Conservation (phyloP, 768 basidiomycete genomes). For the Neoboletus magnificus region DNA sequence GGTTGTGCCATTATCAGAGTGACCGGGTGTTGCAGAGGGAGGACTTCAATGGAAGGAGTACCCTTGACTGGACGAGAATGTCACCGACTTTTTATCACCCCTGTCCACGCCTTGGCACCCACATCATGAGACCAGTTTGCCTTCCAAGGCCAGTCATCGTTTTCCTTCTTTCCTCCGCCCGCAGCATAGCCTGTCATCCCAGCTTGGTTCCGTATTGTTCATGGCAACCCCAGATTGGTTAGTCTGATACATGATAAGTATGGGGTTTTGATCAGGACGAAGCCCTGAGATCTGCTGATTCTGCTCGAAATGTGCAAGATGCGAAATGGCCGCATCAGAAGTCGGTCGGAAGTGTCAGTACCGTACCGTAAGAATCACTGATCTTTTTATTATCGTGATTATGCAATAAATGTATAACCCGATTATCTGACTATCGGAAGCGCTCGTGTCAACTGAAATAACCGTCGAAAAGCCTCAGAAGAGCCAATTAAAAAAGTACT, state of each 20-base stretch:
- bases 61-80: not conserved
- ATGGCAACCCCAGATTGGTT: not conserved
- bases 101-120: not conserved
- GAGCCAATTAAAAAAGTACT: too few species aligned
- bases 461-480: too few species aligned
- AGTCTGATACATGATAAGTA: not conserved
- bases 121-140: not conserved
- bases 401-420: not conserved
- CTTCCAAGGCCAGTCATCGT: too few species aligned
- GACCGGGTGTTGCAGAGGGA: not conserved
- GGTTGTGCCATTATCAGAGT: slow-evolving; percentile 8
- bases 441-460: not conserved
- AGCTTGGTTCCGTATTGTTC: not conserved
- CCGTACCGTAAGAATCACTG: too few species aligned
- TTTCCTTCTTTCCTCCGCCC: not conserved
- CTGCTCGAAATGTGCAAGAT: not conserved
- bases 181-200: not conserved
- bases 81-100: slow-evolving; percentile 2
- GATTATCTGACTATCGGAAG: too few species aligned
- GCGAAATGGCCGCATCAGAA: not conserved
- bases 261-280: not conserved
- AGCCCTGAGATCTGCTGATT: not conserved
- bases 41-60: not conserved
- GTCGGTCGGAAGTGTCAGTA: too few species aligned
- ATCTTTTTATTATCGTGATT: too few species aligned